phyloP scores from a whole-genome alignment of 805 yeast species.

The Kockiozyma suomiensis region DNA sequence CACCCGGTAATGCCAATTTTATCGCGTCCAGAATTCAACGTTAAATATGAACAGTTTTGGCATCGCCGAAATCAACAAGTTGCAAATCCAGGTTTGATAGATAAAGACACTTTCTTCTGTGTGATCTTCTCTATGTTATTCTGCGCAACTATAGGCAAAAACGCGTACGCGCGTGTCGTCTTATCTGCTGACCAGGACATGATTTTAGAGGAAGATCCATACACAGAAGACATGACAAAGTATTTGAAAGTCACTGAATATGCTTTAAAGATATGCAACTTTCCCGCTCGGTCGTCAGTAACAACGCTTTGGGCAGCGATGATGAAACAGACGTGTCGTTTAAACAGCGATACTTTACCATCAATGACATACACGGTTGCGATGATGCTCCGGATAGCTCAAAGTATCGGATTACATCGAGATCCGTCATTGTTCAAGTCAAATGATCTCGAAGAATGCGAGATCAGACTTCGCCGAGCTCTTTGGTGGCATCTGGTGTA shows the following conservation, averaged over 20 bases:
- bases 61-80: not conserved
- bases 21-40: not conserved
- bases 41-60: conserved; percentile 7
- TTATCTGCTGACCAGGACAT: not conserved
- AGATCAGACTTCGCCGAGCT: not conserved
- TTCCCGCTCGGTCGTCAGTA: conserved; percentile 2
- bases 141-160: not conserved
- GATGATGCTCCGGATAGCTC: conserved; percentile 10
- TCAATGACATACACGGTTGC: not conserved
- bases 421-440: conserved; percentile 12
- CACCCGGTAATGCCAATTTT: conserved; percentile 9
- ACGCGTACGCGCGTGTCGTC: not conserved
- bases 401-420: conserved; percentile 12
- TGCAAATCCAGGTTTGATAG: not conserved
- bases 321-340: not conserved
- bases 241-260: not conserved
- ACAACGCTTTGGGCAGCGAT: conserved; percentile 8
- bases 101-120: conserved; percentile 4
- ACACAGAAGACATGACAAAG: not conserved
- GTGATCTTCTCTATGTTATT: conserved; percentile 11
- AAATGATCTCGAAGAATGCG: not conserved
- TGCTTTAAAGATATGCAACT: conserved; percentile 6
- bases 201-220: conserved; percentile 3
- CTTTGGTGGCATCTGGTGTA: conserved; percentile 10
- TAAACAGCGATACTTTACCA: not conserved